Evolutionary conservation across 371 early-diverging fungal species (phyloP).

Genomic region (Dentiscutata heterogama): DNA sequence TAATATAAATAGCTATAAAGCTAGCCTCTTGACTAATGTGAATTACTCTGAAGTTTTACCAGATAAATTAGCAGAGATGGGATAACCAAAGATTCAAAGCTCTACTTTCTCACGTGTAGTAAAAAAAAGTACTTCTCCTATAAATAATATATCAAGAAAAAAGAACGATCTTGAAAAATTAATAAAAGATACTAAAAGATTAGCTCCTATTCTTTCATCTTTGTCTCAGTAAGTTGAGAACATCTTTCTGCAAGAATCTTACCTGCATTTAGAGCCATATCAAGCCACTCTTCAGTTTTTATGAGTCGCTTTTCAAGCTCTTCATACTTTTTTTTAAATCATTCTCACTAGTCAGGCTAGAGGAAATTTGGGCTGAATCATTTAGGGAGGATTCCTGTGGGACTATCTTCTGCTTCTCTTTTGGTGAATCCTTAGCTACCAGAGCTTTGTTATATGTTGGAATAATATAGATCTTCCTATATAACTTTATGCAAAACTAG

Average conservation of each 20-base stretch:
- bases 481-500: no score
- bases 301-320: constrained; percentile 15
- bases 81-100: background rate
- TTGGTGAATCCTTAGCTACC: background rate
- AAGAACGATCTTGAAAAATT: constrained; percentile 16
- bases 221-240: constrained; percentile 7
- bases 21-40: background rate
- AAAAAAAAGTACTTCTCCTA: background rate
- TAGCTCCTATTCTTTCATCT: constrained; percentile 1
- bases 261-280: constrained; percentile 17
- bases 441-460: background rate
- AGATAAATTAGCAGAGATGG: background rate
- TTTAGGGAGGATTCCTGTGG: background rate
- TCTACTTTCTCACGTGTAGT: background rate
- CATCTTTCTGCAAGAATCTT: constrained; percentile 19
- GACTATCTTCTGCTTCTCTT: background rate
- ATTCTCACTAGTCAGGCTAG: background rate
- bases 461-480: no score
- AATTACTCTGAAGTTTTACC: constrained; percentile 15
- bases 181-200: constrained; percentile 31
- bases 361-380: background rate
- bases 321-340: background rate
- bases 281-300: constrained; percentile 2
- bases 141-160: constrained; percentile 29
- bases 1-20: no score